Base-by-base conservation (phyloP, 768 basidiomycete genomes). In the Auricularia sp. region DNA sequence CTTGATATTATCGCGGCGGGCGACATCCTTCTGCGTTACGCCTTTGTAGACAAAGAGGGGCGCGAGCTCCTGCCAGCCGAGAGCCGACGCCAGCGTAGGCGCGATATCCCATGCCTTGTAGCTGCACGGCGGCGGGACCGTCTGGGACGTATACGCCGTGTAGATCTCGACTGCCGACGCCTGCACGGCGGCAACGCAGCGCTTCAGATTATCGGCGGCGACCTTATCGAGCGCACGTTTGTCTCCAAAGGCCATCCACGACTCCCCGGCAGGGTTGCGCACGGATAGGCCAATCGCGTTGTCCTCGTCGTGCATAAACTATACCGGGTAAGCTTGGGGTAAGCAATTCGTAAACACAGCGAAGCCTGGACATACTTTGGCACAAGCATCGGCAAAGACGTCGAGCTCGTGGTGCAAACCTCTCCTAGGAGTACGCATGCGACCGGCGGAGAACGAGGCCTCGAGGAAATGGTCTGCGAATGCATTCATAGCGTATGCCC, bases 261-360 rank as follows among this genome's bases (percentile, higher is more conserved):
- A 34, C 21, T 65, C 62, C 8, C 66, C 64, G 6, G 10, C 47
- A 11, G 36, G 64, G 64, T 67, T 62, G 47, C n/a, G 3, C 10
- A 69, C 68, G 16, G 62, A 21, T 18, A 69, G 58, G 16, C 68
- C 68, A 63, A 69, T 67, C 6, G 66, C 68, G 34, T 29, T 11
- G 65, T 69, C 68, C 61, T 69, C 66, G 39, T 69, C 68, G 66
- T 67, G 66, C 68, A 69, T 69, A 36, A 33, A 64, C 68, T 69
- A 45, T 21, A 34, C 16, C 24, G 24, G 24, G 24, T 24, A 24
- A 14, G 59, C 59, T 16, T 14, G 62, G 16, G 42, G 62, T 14
- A 54, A 63, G 42, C n/a, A 14, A 63, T 39, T 39, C 37, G 13
- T 6, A 13, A 39, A 13, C 37, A 39, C 7, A 39, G 37, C 24